These are phyloP conservation scores for Fomitopsis schrenkii DNA, from an alignment of 1,284 basidiomycete genomes.

Conservation along the genomic window DNA sequence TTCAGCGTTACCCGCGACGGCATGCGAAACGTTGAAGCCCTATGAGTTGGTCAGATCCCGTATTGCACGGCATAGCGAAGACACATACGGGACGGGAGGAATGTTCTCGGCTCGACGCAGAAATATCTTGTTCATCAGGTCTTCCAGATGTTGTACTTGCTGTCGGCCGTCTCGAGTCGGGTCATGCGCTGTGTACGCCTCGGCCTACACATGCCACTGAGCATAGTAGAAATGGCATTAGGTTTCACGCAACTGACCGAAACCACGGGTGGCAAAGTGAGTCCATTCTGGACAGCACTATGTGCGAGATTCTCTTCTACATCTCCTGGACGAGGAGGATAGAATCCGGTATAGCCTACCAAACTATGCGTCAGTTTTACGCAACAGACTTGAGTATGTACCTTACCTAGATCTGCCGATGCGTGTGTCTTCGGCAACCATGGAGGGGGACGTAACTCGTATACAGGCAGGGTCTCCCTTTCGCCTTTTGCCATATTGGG, in stretches of 20 bases:
- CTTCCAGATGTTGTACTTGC: constrained; percentile 64
- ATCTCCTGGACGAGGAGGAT: constrained; percentile 79
- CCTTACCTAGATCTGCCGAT: constrained; percentile 59
- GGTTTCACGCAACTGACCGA: constrained; percentile 39
- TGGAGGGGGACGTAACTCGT: constrained; percentile 63
- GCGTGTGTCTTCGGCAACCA: constrained; percentile 68
- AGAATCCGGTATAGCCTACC: constrained; percentile 81
- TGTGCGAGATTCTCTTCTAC: constrained; percentile 84
- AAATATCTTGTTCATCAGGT: constrained; percentile 80
- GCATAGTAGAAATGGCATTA: background rate
- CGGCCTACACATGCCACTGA: constrained; percentile 41
- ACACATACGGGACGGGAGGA: constrained; percentile 58
- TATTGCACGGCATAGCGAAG: background rate
- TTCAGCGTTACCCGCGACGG: constrained; percentile 89
- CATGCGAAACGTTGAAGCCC: constrained; percentile 76
- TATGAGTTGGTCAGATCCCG: constrained; percentile 26
- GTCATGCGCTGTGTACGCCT: constrained; percentile 57
- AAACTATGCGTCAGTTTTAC: constrained; percentile 1
- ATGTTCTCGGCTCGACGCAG: constrained; percentile 53
- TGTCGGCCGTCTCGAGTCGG: constrained; percentile 38
- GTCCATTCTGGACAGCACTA: constrained; percentile 77
- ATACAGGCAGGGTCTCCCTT: constrained; percentile 43
- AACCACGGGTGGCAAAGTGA: constrained; percentile 56
- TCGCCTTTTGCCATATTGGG: constrained; percentile 20
- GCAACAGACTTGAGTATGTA: background rate